A percentile compares a stretch with the other conserved stretches of the same genome.
Conservation (phyloP, 257 asterid species). For the Schizonepeta tenuifolia region DNA sequence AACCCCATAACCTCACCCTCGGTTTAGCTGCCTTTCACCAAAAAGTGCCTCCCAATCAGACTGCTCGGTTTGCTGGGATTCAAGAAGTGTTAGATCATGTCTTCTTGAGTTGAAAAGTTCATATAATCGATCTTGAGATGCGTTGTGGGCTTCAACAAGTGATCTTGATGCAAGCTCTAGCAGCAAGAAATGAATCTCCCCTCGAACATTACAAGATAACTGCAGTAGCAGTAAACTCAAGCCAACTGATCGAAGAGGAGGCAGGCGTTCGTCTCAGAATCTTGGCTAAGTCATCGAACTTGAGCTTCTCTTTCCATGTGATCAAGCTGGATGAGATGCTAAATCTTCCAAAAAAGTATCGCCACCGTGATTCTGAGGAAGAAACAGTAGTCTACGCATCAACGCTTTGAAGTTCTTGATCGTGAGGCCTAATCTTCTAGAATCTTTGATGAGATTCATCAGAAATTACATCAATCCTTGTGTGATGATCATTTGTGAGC, state of each 20-base stretch:
- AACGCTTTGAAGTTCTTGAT: slow-evolving; percentile 2
- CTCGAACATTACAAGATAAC: slow-evolving; percentile 53
- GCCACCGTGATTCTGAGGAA: neutral
- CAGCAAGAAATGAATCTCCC: slow-evolving; percentile 30
- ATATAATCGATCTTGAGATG: slow-evolving; percentile 42
- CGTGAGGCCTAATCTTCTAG: slow-evolving; percentile 35
- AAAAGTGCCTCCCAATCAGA: slow-evolving; percentile 41
- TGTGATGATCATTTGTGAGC: slow-evolving; percentile 42
- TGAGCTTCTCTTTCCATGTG: slow-evolving; percentile 26
- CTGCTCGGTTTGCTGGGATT: slow-evolving; percentile 41
- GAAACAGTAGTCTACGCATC: slow-evolving; percentile 25
- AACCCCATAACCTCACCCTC: neutral
- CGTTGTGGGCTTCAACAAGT: slow-evolving; percentile 34
- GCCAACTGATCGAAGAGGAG: slow-evolving; percentile 39
- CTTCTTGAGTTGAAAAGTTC: slow-evolving; percentile 43
- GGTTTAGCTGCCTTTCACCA: slow-evolving; percentile 18
- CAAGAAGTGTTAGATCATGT: slow-evolving; percentile 52
- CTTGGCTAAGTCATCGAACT: slow-evolving; percentile 26
- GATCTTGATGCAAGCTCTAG: slow-evolving; percentile 44
- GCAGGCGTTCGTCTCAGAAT: slow-evolving; percentile 27
- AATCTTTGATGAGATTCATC: slow-evolving; percentile 40
- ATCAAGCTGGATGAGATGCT: slow-evolving; percentile 15
- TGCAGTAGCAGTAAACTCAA: slow-evolving; percentile 41
- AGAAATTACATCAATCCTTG: slow-evolving; percentile 35
- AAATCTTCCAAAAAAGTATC: neutral